These are phyloP conservation scores for Nemania sp. DNA, from an alignment of 2,329 filamentous ascomycete genomes.

Conservation along the genomic window DNA sequence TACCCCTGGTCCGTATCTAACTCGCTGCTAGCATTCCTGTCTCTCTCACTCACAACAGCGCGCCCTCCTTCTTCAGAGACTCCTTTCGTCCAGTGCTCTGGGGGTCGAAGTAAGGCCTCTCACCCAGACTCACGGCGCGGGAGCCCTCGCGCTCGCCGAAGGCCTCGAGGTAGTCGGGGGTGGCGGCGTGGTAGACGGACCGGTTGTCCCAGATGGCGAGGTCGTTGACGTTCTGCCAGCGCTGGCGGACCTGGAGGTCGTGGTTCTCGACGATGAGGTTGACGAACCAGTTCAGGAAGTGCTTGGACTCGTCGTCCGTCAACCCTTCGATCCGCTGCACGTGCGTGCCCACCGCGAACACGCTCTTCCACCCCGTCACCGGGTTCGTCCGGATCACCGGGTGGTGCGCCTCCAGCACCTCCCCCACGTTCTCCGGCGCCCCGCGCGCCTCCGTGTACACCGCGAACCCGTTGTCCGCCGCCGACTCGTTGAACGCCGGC, in stretches of 20 bases:
- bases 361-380: constrained; percentile 64
- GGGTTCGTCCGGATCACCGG: constrained; percentile 64
- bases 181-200: constrained; percentile 56
- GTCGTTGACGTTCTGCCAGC: constrained; percentile 42
- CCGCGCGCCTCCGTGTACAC: constrained; percentile 53
- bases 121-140: constrained; percentile 53
- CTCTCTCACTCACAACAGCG: constrained; percentile 22
- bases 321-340: constrained; percentile 34
- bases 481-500: constrained; percentile 45
- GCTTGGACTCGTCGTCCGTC: constrained; percentile 28
- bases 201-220: constrained; percentile 61
- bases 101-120: constrained; percentile 54
- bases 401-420: constrained; percentile 53
- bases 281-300: constrained; percentile 35
- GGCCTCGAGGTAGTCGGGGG: constrained; percentile 52
- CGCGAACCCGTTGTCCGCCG: constrained; percentile 45
- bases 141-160: constrained; percentile 51
- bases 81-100: constrained; percentile 49
- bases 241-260: constrained; percentile 38
- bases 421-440: constrained; percentile 57
- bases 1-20: neutral
- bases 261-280: constrained; percentile 36
- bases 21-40: neutral
- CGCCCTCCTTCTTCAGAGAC: constrained; percentile 38
- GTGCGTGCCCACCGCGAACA: constrained; percentile 38